phyloP scores from a whole-genome alignment of 2,329 filamentous ascomycete species.

The Penicillium concentricum region DNA sequence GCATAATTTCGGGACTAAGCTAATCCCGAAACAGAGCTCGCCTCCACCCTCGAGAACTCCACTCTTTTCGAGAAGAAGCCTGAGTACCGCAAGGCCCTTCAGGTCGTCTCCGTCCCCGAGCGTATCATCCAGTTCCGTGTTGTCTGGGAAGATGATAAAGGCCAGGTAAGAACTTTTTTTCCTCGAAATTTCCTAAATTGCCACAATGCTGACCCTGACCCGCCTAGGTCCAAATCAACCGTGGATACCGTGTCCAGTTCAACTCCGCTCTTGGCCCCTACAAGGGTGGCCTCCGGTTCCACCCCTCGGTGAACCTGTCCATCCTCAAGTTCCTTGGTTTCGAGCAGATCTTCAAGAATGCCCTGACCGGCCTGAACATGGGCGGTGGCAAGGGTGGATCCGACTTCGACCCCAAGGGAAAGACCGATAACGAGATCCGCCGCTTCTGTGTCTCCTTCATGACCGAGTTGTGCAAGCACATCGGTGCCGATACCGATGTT shows the following conservation, averaged over 20 bases:
- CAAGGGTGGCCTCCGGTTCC: slow-evolving; percentile 95
- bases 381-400: slow-evolving; percentile 96
- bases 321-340: slow-evolving; percentile 96
- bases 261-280: slow-evolving; percentile 96
- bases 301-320: slow-evolving; percentile 66
- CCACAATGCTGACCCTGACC: slow-evolving; percentile 1
- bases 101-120: slow-evolving; percentile 87
- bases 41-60: slow-evolving; percentile 89
- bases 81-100: slow-evolving; percentile 87
- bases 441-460: slow-evolving; percentile 97
- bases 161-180: slow-evolving; percentile 41
- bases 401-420: slow-evolving; percentile 99
- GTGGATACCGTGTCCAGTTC: slow-evolving; percentile 95
- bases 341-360: slow-evolving; percentile 99
- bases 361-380: slow-evolving; percentile 90
- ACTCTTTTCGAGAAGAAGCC: slow-evolving; percentile 90
- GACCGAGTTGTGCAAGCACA: slow-evolving; percentile 92
- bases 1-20: slow-evolving; percentile 12
- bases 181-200: not conserved
- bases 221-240: slow-evolving; percentile 79
- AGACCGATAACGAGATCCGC: slow-evolving; percentile 94
- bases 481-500: slow-evolving; percentile 92
- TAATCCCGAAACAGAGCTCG: slow-evolving; percentile 66
- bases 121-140: slow-evolving; percentile 97
- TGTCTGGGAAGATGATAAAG: slow-evolving; percentile 93